A percentile compares a stretch with the other conserved stretches of the same genome.
Evolutionary conservation across 441 rosid genomes (phyloP).

Genomic region (Adansonia grandidieri): DNA sequence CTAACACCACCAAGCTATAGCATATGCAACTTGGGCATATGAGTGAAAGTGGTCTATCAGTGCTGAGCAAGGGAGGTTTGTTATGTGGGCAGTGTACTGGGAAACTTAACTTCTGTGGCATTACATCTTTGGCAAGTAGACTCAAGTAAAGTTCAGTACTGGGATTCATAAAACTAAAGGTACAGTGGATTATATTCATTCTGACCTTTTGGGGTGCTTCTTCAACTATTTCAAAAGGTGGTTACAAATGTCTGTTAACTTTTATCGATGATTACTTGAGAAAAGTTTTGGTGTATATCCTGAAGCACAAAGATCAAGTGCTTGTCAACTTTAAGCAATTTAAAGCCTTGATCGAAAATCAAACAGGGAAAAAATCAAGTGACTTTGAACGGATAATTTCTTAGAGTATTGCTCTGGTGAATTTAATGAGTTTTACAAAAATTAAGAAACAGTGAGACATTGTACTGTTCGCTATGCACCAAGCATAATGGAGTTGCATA

Average conservation of each 20-base stretch:
- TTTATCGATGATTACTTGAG: neutral
- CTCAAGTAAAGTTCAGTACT: neutral
- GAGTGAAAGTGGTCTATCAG: neutral
- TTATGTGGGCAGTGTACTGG: neutral
- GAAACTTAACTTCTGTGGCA: neutral
- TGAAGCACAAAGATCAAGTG: neutral
- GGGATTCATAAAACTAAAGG: neutral
- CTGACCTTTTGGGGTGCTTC: neutral
- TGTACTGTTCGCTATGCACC: neutral
- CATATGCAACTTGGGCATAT: neutral
- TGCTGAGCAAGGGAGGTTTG: neutral
- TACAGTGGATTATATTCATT: neutral
- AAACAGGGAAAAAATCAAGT: neutral
- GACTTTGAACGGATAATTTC: neutral
- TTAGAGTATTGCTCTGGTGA: neutral
- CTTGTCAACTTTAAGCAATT: neutral
- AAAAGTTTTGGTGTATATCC: neutral
- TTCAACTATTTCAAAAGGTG: neutral
- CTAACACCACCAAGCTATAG: neutral
- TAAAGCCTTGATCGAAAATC: neutral
- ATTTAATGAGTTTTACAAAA: neutral
- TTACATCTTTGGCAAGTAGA: neutral
- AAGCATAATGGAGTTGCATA: neutral
- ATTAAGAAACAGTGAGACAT: neutral
- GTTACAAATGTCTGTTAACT: neutral